A percentile compares a stretch with the other conserved stretches of the same genome.
Conservation (phyloP, 805 yeast genomes). For the Danielia oregonensis region DNA sequence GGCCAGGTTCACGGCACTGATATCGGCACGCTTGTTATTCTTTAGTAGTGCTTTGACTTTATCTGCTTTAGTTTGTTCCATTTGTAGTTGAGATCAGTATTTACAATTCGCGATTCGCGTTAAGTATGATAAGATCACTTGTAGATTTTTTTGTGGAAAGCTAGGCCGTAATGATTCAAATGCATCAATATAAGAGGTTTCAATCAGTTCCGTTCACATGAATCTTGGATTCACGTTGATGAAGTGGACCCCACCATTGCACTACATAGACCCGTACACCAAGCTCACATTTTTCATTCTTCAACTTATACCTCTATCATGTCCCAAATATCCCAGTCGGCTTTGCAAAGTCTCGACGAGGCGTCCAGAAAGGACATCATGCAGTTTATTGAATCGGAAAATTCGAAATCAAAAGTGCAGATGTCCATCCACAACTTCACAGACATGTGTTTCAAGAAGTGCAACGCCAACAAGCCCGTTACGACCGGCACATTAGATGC, state of each 20-base stretch:
- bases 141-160: neutral
- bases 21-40: neutral
- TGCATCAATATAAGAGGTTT: too few species aligned
- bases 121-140: neutral
- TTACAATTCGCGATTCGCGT: neutral
- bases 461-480: conserved; percentile 50
- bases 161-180: too few species aligned
- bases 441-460: conserved; percentile 85
- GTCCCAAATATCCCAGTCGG: conserved; percentile 35
- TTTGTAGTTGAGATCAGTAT: too few species aligned
- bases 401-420: conserved; percentile 83
- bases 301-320: too few species aligned
- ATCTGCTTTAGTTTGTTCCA: neutral
- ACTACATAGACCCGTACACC: conserved; percentile 1
- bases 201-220: too few species aligned
- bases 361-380: conserved; percentile 68
- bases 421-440: conserved; percentile 84
- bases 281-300: neutral
- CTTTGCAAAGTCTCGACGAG: conserved; percentile 52
- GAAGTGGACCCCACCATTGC: too few species aligned
- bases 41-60: neutral
- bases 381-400: conserved; percentile 75
- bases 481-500: conserved; percentile 47
- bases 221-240: too few species aligned
- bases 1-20: neutral